phyloP scores from a whole-genome alignment of 129 eudicot genomes.

The Calendula officinalis region DNA sequence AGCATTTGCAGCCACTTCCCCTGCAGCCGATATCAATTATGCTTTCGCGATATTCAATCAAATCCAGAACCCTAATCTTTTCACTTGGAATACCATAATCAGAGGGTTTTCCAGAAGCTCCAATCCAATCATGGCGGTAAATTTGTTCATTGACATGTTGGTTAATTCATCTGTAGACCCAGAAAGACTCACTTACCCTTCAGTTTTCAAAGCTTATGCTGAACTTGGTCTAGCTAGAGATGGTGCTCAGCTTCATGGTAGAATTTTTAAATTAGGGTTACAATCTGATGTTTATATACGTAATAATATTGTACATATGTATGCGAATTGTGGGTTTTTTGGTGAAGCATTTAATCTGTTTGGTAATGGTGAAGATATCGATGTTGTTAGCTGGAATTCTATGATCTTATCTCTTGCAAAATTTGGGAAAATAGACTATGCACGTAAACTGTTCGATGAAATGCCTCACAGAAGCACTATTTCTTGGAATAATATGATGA shows the following conservation, averaged over 20 bases:
- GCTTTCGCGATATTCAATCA: constrained; percentile 47
- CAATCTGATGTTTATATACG: constrained; percentile 52
- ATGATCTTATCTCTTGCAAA: constrained; percentile 51
- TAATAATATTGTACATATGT: constrained; percentile 59
- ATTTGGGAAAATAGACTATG: constrained; percentile 43
- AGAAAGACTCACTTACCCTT: constrained; percentile 63
- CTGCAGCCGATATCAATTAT: constrained; percentile 45
- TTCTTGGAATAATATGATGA: constrained; percentile 77
- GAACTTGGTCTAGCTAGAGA: constrained; percentile 40
- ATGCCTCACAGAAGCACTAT: constrained; percentile 47
- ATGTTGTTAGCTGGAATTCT: constrained; percentile 66
- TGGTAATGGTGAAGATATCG: constrained; percentile 37
- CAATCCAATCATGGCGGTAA: constrained; percentile 47
- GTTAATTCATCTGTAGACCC: constrained; percentile 36
- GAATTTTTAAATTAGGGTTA: constrained; percentile 51
- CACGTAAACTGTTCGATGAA: constrained; percentile 49
- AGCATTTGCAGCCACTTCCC: constrained; percentile 51
- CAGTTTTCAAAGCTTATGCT: constrained; percentile 67
- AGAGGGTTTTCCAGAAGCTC: constrained; percentile 65
- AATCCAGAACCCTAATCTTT: constrained; percentile 42
- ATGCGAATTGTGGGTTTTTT: constrained; percentile 57
- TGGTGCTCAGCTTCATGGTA: constrained; percentile 82
- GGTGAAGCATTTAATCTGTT: constrained; percentile 49
- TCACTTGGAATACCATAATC: constrained; percentile 67
- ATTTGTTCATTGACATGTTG: constrained; percentile 53